These are phyloP conservation scores for Hemileccinum rubropunctum DNA, from an alignment of 768 basidiomycete species.

Conservation along the genomic window DNA sequence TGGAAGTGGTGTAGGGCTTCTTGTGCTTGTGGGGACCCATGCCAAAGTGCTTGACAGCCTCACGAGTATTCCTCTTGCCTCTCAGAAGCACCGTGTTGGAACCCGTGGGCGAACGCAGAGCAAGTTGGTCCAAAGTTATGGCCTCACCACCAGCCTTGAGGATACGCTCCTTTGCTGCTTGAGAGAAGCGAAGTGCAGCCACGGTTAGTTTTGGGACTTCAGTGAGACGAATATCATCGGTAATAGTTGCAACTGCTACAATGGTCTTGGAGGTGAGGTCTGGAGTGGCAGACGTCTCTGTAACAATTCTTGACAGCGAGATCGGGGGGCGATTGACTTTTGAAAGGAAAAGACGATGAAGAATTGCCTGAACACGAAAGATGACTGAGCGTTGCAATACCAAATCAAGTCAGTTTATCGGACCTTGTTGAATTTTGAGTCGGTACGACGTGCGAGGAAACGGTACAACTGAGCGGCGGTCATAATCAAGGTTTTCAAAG, in stretches of 20 bases:
- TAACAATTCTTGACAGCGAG: constrained; percentile 89
- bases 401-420: constrained; percentile 4
- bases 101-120: constrained; percentile 90
- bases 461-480: constrained; percentile 78
- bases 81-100: constrained; percentile 92
- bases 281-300: constrained; percentile 66
- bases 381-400: constrained; percentile 17
- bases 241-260: constrained; percentile 88
- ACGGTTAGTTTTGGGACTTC: constrained; percentile 88
- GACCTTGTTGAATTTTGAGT: constrained; percentile 95
- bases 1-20: constrained; percentile 93
- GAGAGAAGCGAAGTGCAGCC: constrained; percentile 94
- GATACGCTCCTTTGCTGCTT: constrained; percentile 91
- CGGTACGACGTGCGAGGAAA: constrained; percentile 96
- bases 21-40: constrained; percentile 99
- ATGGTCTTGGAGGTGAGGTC: constrained; percentile 80
- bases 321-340: constrained; percentile 97
- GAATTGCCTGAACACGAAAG: constrained; percentile 62
- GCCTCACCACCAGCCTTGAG: constrained; percentile 93
- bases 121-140: constrained; percentile 95
- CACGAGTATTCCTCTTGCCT: constrained; percentile 89
- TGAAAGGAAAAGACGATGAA: constrained; percentile 95
- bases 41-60: constrained; percentile 97
- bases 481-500: constrained; percentile 7
- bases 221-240: constrained; percentile 88